Conservation (phyloP, 495 filamentous ascomycete genomes). For the Thozetella sp. region DNA sequence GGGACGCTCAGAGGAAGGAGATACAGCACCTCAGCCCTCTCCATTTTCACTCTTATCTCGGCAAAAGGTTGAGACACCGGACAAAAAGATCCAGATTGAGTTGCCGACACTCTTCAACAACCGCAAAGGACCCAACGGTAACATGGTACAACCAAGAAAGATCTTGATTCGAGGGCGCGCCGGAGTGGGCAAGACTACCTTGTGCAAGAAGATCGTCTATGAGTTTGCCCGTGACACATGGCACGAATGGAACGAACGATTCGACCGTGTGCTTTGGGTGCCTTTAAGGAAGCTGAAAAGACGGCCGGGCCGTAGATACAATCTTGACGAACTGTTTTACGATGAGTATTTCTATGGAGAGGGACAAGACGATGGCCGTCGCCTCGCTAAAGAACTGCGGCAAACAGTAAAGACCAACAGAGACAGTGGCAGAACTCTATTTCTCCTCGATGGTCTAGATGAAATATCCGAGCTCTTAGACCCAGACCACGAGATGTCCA, state of each 20-base stretch:
- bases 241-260: conserved; percentile 22
- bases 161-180: conserved; percentile 42
- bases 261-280: conserved; percentile 40
- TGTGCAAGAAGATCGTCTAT: conserved; percentile 44
- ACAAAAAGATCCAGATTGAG: conserved; percentile 16
- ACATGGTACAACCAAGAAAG: conserved; percentile 20
- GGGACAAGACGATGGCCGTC: conserved; percentile 1
- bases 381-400: conserved; percentile 18
- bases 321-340: conserved; percentile 21
- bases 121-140: conserved; percentile 18
- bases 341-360: conserved; percentile 26
- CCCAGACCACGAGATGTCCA: conserved; percentile 10
- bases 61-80: conserved; percentile 20
- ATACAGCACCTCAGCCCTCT: conserved; percentile 9
- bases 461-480: conserved; percentile 34
- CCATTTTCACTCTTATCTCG: conserved; percentile 27
- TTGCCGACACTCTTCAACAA: conserved; percentile 25
- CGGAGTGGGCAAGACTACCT: conserved; percentile 46
- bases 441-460: conserved; percentile 43
- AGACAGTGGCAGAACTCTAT: conserved; percentile 26
- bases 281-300: conserved; percentile 27
- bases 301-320: conserved; percentile 7
- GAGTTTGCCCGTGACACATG: conserved; percentile 24
- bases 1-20: conserved; percentile 8
- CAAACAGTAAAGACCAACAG: conserved; percentile 3